Conservation (phyloP, 106 monocot species). For the Dendrobium catenatum region DNA sequence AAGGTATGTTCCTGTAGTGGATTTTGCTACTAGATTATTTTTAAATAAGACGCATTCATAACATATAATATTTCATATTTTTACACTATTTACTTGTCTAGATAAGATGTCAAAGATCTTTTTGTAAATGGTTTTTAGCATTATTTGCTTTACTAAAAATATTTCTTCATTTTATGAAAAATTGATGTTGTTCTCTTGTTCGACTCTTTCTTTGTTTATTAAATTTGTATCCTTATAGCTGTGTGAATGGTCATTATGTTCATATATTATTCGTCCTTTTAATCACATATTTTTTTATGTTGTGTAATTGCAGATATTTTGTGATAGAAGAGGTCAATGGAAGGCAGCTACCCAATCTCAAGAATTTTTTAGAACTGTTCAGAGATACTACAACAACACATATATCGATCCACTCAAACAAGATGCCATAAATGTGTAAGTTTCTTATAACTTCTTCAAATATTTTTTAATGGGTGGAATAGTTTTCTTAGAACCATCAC, state of each 20-base stretch:
- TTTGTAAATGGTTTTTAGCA: background rate
- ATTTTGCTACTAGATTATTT: background rate
- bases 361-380: conserved; percentile 76
- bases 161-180: background rate
- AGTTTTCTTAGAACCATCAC: no score
- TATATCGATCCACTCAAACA: conserved; percentile 93
- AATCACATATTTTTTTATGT: background rate
- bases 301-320: conserved; percentile 61
- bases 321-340: conserved; percentile 92
- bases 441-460: background rate
- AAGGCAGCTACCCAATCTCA: conserved; percentile 86
- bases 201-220: background rate
- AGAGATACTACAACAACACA: conserved; percentile 83
- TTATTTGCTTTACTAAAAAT: background rate
- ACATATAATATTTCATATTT: background rate
- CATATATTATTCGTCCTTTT: background rate
- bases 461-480: background rate
- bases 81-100: background rate
- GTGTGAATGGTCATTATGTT: background rate
- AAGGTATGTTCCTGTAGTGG: conserved; percentile 42
- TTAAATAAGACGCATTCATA: background rate
- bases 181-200: background rate
- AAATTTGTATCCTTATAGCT: no score
- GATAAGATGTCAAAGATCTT: background rate
- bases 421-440: conserved; percentile 96